A percentile compares a stretch with the other conserved stretches of the same genome.
Evolutionary conservation across 306 rosid species (phyloP).

Genomic region (Dalbergia oliveri): DNA sequence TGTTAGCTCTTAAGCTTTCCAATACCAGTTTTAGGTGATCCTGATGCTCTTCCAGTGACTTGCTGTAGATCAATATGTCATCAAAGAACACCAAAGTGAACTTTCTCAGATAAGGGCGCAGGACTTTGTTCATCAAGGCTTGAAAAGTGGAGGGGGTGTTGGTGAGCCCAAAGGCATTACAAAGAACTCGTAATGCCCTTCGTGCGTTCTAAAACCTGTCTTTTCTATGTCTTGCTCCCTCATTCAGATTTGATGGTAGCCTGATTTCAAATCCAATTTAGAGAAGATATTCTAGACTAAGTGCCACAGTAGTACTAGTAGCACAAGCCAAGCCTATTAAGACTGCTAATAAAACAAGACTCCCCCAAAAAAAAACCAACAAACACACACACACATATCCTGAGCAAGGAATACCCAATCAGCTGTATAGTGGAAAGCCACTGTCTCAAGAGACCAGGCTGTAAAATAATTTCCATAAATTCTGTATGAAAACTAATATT

Average conservation of each 20-base stretch:
- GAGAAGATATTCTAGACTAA: too few relatives aligned
- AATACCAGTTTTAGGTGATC: too few relatives aligned
- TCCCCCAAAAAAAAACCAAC: too few relatives aligned
- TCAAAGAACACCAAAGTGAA: neutral
- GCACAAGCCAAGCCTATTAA: neutral
- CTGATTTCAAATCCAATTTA: neutral
- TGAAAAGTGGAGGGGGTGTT: neutral
- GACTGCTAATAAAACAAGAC: neutral
- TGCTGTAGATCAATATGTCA: neutral
- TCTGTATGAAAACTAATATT: neutral
- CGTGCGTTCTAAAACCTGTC: too few relatives aligned
- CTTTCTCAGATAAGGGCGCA: too few relatives aligned
- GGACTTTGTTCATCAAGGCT: too few relatives aligned
- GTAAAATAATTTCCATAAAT: conserved; percentile 31
- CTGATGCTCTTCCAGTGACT: neutral
- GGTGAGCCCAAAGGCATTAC: neutral
- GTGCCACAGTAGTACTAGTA: neutral
- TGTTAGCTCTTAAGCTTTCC: fast-evolving
- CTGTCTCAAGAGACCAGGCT: neutral
- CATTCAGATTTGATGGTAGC: too few relatives aligned
- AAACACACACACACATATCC: too few relatives aligned
- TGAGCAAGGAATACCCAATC: too few relatives aligned
- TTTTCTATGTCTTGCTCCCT: too few relatives aligned
- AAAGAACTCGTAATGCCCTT: too few relatives aligned
- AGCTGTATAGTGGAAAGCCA: too few relatives aligned